A percentile compares a stretch with the other conserved stretches of the same genome.
Evolutionary conservation across 306 rosid genomes (phyloP).

Genomic region (Vicia faba): DNA sequence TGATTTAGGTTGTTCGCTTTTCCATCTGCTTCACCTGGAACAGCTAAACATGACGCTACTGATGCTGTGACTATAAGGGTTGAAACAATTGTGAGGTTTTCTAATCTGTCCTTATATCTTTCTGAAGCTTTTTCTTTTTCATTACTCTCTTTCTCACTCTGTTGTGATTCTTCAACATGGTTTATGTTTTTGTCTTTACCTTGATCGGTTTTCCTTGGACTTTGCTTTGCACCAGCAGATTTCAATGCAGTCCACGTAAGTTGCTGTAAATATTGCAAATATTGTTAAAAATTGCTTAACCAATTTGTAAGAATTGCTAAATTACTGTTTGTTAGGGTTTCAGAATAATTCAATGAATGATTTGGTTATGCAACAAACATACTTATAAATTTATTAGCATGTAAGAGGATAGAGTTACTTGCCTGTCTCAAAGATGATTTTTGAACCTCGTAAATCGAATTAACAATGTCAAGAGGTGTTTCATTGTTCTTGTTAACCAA

Average conservation of each 20-base stretch:
- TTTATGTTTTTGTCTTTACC: no score
- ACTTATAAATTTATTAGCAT: no score
- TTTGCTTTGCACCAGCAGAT: constrained; percentile 6
- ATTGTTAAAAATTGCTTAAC: no score
- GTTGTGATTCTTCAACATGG: no score
- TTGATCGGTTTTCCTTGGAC: background rate
- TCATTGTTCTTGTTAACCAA: background rate
- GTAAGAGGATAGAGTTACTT: background rate
- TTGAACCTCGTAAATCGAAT: background rate
- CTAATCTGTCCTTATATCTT: no score
- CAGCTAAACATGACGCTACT: constrained; percentile 38
- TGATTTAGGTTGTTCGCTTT: constrained; percentile 7
- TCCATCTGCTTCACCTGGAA: constrained; percentile 12
- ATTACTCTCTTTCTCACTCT: no score
- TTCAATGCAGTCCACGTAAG: constrained; percentile 31
- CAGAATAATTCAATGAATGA: no score
- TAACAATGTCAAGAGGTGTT: constrained; percentile 13
- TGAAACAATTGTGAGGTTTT: no score
- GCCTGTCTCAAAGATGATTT: constrained; percentile 4
- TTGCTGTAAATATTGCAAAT: constrained; percentile 3
- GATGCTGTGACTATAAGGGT: constrained; percentile 36
- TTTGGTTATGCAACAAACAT: no score
- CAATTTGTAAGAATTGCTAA: no score
- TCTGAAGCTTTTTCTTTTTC: background rate
- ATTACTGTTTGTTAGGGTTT: no score